A percentile compares a stretch with the other conserved stretches of the same genome.
phyloP scores from a whole-genome alignment of 495 filamentous ascomycete species.

The Lasiosphaeria miniovina region DNA sequence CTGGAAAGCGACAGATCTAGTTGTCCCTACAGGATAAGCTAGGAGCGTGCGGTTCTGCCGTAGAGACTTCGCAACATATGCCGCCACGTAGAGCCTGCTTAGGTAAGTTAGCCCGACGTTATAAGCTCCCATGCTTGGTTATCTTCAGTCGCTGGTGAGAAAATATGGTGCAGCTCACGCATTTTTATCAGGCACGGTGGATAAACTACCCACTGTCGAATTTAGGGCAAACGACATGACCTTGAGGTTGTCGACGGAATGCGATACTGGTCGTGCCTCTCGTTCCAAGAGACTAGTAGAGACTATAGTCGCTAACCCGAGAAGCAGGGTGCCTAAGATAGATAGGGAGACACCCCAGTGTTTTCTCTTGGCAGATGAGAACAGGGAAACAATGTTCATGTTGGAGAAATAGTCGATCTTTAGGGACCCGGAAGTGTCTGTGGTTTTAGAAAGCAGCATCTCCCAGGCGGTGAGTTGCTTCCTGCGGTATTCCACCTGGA shows the following conservation, averaged over 20 bases:
- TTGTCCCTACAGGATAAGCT: no score
- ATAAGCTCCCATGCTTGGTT: no score
- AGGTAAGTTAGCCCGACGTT: no score
- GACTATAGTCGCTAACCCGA: background rate
- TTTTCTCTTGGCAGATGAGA: background rate
- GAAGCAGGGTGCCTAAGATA: background rate
- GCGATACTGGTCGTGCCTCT: background rate
- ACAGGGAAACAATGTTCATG: background rate
- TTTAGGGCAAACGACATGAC: background rate
- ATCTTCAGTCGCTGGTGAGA: no score
- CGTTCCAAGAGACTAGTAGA: background rate
- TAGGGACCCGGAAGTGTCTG: background rate
- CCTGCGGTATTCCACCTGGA: background rate
- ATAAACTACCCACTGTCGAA: background rate
- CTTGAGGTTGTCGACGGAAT: background rate
- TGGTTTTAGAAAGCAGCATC: background rate
- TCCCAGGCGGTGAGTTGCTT: background rate
- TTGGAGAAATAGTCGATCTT: background rate
- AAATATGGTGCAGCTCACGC: no score
- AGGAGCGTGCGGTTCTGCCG: no score
- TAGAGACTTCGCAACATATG: no score
- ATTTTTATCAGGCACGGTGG: no score
- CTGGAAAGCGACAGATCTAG: no score
- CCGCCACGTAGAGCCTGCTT: no score
- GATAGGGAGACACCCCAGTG: background rate